These are phyloP conservation scores for Chaetothyriales sp. DNA, from an alignment of 2,329 filamentous ascomycete species.

Conservation along the genomic window DNA sequence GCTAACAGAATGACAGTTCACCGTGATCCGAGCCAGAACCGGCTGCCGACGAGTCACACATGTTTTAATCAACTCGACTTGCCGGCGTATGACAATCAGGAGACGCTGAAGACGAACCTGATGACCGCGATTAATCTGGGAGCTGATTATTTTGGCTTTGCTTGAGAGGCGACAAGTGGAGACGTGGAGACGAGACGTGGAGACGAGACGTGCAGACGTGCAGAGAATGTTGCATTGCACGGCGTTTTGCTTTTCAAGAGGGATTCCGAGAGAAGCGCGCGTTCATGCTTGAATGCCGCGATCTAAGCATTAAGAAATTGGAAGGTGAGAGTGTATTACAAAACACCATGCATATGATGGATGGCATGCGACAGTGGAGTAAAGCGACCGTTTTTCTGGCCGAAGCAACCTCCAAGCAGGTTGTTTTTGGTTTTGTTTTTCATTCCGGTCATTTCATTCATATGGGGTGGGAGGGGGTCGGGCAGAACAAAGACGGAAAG, in stretches of 20 bases:
- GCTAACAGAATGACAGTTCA: conserved; percentile 1
- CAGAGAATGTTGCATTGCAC: neutral
- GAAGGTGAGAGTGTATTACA: neutral
- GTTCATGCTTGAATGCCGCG: no score
- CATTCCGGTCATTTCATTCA: neutral
- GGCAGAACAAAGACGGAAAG: neutral
- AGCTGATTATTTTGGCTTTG: conserved; percentile 68
- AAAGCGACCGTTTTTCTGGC: neutral
- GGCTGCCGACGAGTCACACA: conserved; percentile 89
- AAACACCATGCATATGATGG: neutral
- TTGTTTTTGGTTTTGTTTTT: neutral
- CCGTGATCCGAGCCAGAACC: conserved; percentile 50
- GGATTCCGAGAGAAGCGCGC: no score
- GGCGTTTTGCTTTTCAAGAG: neutral
- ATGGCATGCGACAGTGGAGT: neutral
- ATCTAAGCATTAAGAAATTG: neutral
- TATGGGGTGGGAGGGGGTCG: no score
- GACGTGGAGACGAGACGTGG: no score
- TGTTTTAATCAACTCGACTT: conserved; percentile 99
- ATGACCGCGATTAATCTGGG: conserved; percentile 96
- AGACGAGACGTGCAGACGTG: neutral
- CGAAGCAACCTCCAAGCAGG: neutral
- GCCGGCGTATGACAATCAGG: conserved; percentile 95
- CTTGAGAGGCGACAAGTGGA: neutral
- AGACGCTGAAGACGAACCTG: conserved; percentile 70